These are phyloP conservation scores for Desmodesmus armatus DNA, from an alignment of 139 green algal species.

Conservation along the genomic window DNA sequence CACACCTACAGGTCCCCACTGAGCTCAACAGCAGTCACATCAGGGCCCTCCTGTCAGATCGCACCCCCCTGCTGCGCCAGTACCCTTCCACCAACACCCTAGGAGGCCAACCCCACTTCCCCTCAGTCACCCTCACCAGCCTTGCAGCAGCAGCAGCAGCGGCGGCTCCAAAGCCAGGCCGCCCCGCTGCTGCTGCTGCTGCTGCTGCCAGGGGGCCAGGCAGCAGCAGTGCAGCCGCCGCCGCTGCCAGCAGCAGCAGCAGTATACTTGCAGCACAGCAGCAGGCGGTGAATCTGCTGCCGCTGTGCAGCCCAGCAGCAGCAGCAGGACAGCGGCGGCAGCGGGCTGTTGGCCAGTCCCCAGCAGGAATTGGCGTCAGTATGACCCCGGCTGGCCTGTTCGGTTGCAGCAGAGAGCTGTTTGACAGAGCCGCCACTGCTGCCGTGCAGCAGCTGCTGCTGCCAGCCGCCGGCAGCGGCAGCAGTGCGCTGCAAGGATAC, in stretches of 20 bases:
- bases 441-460: neutral
- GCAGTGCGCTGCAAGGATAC: neutral
- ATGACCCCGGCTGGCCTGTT: neutral
- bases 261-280: too few relatives aligned
- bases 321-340: too few relatives aligned
- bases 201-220: neutral
- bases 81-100: neutral
- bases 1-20: neutral
- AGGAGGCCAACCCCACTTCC: neutral
- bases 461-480: neutral
- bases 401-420: neutral
- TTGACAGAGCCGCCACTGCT: neutral
- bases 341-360: too few relatives aligned
- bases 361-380: too few relatives aligned
- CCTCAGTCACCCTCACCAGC: neutral
- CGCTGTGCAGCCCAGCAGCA: neutral
- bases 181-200: neutral
- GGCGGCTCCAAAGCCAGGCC: too few relatives aligned
- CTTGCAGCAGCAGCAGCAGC: neutral
- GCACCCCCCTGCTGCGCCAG: conserved; percentile 24
- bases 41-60: conserved; percentile 22
- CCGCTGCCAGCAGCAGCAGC: conserved; percentile 3
- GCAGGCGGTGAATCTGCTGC: neutral
- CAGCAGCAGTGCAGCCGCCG: too few relatives aligned
- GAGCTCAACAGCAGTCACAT: conserved; percentile 1